Evolutionary conservation across 352 stramenopile genomes (phyloP).

Genomic region (Hyaloperonospora brassicae): DNA sequence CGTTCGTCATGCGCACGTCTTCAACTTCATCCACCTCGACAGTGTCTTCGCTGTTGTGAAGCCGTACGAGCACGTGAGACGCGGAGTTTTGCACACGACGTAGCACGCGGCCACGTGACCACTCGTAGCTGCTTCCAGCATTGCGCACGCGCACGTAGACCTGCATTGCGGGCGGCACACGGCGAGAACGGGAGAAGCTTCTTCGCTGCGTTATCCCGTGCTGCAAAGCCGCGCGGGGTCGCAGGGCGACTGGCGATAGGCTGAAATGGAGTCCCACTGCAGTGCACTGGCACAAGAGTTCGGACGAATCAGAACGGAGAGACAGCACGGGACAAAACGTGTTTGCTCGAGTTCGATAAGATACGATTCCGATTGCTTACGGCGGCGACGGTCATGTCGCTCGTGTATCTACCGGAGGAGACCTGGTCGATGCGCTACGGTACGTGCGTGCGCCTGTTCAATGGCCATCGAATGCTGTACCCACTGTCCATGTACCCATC

Average conservation of each 20-base stretch:
- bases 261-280: conserved; percentile 3
- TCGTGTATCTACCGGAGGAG: conserved; percentile 65
- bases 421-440: conserved; percentile 67
- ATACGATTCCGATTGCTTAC: not conserved
- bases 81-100: conserved; percentile 26
- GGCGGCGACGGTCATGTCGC: conserved; percentile 34
- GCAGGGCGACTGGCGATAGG: conserved; percentile 15
- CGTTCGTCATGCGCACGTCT: conserved; percentile 53
- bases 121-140: conserved; percentile 32
- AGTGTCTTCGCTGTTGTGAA: conserved; percentile 30
- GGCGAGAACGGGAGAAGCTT: conserved; percentile 1
- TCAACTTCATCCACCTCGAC: conserved; percentile 36
- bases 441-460: conserved; percentile 15
- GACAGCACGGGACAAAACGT: not conserved
- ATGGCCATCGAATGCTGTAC: not conserved
- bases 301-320: conserved; percentile 6
- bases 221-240: conserved; percentile 22
- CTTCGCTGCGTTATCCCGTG: conserved; percentile 20
- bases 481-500: not conserved
- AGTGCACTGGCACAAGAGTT: conserved; percentile 1
- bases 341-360: conserved; percentile 3
- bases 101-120: conserved; percentile 35
- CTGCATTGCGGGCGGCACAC: conserved; percentile 24
- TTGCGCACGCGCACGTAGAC: conserved; percentile 51
- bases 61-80: conserved; percentile 32